A percentile compares a stretch with the other conserved stretches of the same genome.
Conservation (phyloP, 768 basidiomycete species). For the Suillus placidus region DNA sequence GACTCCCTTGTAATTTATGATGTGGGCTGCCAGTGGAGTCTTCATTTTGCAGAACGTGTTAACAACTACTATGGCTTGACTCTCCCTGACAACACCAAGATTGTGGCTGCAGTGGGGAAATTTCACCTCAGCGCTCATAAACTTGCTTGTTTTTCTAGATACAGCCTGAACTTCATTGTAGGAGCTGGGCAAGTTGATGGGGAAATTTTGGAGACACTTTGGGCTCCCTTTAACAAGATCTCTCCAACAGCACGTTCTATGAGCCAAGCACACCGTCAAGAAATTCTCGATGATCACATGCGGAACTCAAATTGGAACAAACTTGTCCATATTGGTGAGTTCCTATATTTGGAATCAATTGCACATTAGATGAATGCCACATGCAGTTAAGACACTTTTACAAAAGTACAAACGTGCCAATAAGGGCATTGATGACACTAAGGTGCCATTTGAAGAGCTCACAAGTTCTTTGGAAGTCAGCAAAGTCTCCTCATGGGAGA, state of each 20-base stretch:
- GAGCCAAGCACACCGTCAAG: no score
- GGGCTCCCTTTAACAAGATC: no score
- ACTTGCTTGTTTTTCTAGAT: no score
- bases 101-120: conserved; percentile 17
- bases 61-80: background rate
- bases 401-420: no score
- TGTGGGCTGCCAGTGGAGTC: conserved; percentile 30
- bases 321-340: no score
- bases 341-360: no score
- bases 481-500: background rate
- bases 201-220: conserved; percentile 36
- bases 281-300: no score
- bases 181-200: conserved; percentile 32
- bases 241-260: no score
- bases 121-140: conserved; percentile 37
- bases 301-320: no score
- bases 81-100: conserved; percentile 14
- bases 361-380: no score
- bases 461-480: background rate
- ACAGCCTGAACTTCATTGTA: no score
- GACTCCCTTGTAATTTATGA: conserved; percentile 29
- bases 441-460: conserved; percentile 6
- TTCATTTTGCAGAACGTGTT: conserved; percentile 19
- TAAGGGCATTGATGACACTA: conserved; percentile 6
- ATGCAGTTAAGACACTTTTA: no score